Evolutionary conservation across 2,329 filamentous ascomycete genomes (phyloP), one percentile per base, ranked within the genome.

Genomic region (Diaporthe eres): DNA sequence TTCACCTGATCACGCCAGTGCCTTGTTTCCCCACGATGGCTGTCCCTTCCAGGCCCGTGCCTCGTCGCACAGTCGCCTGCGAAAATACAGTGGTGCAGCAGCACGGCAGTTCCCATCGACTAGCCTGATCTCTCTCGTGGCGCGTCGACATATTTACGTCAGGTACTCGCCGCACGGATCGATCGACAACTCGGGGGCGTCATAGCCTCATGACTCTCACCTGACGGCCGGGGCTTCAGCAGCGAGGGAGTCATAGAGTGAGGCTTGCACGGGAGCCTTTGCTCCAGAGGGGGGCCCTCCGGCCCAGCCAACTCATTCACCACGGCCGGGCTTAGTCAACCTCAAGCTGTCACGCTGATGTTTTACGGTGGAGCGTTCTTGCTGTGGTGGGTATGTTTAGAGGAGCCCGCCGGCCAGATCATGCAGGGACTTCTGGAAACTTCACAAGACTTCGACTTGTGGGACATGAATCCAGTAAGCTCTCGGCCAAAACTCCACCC

Each of bases 391-490:
- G 65, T 70, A 70, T 42, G 42, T 70, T 42, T 55, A 53, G 49
- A 68, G 44, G 44, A 22, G 25, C 63, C 44, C 8, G 47, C 31
- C 47, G 65, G 9, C 65, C 47, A 53, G 65, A 34, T 37, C 65
- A 68, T 55, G 65, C 65, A 70, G 65, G 65, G 65, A 22, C 65
- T 70, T 70, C 65, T 70, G 65, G 65, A 70, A 70, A 55, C 47
- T 55, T 70, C 65, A 70, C n/a, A 42, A 28, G 47, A 55, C 28
- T 70, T 70, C 65, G 22, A 42, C 47, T 31, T 55, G 65, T 70
- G 65, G 65, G 65, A 70, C 49, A 42, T 19, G 19, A 55, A 13
- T 34, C 65, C 65, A 42, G 65, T 28, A 55, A 53, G 51, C 49
- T 70, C 15, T 55, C 34, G 49, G 49, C 49, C 65, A 34, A 25